Percentiles rank a stretch among this genome's conserved stretches.
Conservation (phyloP, 805 yeast species). For the Cyberlindnera veronae region DNA sequence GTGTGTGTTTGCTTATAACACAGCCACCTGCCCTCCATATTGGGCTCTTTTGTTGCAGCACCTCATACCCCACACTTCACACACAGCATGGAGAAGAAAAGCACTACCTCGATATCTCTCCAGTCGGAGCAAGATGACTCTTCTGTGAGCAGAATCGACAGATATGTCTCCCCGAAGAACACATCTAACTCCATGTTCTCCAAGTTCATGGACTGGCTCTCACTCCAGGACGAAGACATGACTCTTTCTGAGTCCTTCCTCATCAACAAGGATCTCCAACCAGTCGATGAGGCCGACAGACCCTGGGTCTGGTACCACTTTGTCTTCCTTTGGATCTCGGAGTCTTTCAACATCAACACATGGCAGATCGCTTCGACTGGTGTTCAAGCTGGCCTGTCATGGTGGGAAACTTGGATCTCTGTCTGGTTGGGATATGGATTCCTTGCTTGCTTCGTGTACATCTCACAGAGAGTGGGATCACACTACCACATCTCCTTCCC, state of each 20-base stretch:
- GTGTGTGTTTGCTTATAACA: too few relatives aligned
- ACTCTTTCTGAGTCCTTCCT: slow-evolving; percentile 61
- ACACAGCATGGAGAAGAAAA: too few relatives aligned
- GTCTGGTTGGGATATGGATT: slow-evolving; percentile 82
- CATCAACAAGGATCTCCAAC: slow-evolving; percentile 71
- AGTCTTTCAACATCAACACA: slow-evolving; percentile 84
- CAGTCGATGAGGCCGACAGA: slow-evolving; percentile 67
- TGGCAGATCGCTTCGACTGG: slow-evolving; percentile 93
- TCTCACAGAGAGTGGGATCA: slow-evolving; percentile 77
- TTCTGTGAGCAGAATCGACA: too few relatives aligned
- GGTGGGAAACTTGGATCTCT: slow-evolving; percentile 92
- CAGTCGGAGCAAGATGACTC: too few relatives aligned
- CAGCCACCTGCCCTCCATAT: too few relatives aligned
- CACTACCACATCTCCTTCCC: slow-evolving; percentile 84
- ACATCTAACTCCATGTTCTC: not conserved
- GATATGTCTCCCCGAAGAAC: too few relatives aligned
- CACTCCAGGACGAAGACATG: slow-evolving; percentile 30
- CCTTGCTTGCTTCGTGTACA: slow-evolving; percentile 64
- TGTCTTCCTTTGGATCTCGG: slow-evolving; percentile 83
- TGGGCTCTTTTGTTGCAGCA: too few relatives aligned
- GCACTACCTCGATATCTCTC: too few relatives aligned
- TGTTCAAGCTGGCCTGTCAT: slow-evolving; percentile 67
- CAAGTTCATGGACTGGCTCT: not conserved
- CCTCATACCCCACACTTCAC: too few relatives aligned
- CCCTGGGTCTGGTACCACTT: slow-evolving; percentile 86